phyloP scores from a whole-genome alignment of 768 basidiomycete species.

The Tylopilus subfusipes region DNA sequence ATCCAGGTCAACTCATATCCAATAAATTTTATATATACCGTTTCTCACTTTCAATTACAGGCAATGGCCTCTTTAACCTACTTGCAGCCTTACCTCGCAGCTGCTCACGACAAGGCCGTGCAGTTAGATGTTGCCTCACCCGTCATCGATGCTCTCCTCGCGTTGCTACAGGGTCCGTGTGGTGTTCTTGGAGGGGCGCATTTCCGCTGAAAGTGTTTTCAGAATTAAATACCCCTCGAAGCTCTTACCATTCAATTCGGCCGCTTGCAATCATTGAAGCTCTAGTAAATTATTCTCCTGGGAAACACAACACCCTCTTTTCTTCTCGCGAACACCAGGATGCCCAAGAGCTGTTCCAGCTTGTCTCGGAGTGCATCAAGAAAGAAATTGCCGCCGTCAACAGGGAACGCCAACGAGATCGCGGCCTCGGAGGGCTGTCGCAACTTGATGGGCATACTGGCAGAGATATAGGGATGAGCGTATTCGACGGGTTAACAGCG shows the following conservation, averaged over 20 bases:
- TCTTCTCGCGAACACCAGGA: constrained; percentile 95
- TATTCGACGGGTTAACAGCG: constrained; percentile 89
- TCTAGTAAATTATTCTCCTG: constrained; percentile 52
- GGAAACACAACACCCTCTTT: constrained; percentile 63
- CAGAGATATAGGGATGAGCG: constrained; percentile 55
- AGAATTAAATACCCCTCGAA: constrained; percentile 66
- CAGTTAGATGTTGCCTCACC: constrained; percentile 80
- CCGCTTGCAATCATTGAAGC: constrained; percentile 71
- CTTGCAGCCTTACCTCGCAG: constrained; percentile 75
- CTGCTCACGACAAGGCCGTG: constrained; percentile 73
- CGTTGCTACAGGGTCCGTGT: constrained; percentile 61
- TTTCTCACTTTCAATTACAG: constrained; percentile 39
- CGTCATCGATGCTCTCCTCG: constrained; percentile 76
- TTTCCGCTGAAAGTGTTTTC: constrained; percentile 4
- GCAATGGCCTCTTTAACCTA: constrained; percentile 85
- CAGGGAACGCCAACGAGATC: constrained; percentile 64
- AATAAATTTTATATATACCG: neutral
- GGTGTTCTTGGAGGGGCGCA: neutral
- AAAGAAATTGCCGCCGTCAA: constrained; percentile 76
- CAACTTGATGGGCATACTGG: constrained; percentile 18
- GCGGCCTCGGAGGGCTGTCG: constrained; percentile 62
- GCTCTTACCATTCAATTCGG: constrained; percentile 58
- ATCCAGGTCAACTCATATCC: constrained; percentile 58
- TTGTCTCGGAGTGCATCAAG: constrained; percentile 86
- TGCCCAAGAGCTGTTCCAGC: constrained; percentile 96